Evolutionary conservation across 257 asterid genomes (phyloP).

Genomic region (Verbena officinalis): DNA sequence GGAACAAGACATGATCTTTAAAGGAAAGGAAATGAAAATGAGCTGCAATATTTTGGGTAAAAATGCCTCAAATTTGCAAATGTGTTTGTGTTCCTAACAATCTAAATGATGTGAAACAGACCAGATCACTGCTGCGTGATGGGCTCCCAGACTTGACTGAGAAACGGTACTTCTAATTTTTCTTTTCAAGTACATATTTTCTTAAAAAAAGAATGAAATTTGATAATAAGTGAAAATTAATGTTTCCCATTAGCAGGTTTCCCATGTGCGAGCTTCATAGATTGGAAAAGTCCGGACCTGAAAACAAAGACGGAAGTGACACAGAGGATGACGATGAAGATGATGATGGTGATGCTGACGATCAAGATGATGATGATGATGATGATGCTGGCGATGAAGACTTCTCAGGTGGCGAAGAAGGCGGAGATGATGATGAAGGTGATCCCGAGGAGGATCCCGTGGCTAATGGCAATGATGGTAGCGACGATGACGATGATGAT

Average conservation of each 20-base stretch:
- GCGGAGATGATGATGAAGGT: conserved; percentile 19
- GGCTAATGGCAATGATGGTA: conserved; percentile 27
- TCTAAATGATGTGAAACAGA: conserved; percentile 44
- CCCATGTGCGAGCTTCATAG: conserved; percentile 55
- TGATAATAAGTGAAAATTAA: conserved; percentile 5
- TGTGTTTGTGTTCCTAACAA: neutral
- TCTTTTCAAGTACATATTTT: neutral
- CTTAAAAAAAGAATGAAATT: too few relatives aligned
- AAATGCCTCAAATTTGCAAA: neutral
- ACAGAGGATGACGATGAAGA: conserved; percentile 21
- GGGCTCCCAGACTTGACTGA: conserved; percentile 37
- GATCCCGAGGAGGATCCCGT: conserved; percentile 21
- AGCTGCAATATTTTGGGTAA: neutral
- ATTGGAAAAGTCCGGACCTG: conserved; percentile 43
- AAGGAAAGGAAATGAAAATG: neutral
- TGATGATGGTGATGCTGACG: neutral
- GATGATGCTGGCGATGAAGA: conserved; percentile 30
- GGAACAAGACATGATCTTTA: neutral
- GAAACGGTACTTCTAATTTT: conserved; percentile 45
- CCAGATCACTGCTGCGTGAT: conserved; percentile 51
- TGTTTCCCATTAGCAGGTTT: conserved; percentile 44
- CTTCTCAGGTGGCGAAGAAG: conserved; percentile 66
- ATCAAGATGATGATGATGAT: conserved; percentile 25
- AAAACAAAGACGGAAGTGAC: conserved; percentile 20
- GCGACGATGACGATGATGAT: conserved; percentile 7